Base-by-base conservation (phyloP, 2,329 filamentous ascomycete species). In the Paraphaeosphaeria minitans region DNA sequence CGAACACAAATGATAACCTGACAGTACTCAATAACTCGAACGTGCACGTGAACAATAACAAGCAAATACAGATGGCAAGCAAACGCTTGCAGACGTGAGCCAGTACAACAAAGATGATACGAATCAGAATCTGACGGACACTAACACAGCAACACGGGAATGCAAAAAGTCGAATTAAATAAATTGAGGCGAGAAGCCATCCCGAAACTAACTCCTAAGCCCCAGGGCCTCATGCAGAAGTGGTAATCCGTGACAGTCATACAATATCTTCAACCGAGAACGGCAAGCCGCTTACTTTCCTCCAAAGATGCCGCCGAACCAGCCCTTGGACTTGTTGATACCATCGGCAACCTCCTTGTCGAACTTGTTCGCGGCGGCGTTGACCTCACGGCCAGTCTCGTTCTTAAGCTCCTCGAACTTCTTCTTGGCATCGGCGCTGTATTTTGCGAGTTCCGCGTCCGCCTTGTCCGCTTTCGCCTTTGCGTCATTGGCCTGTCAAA, bases 221-320 rank as follows among this genome's bases (percentile, higher is more conserved):
- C 63, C 61, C 59, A 51, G 45, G 60, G 60, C 62, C 56, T 47
- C 53, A 73, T 71, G 69, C 69, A 66, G 63, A 47, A 47, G 57
- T 39, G 51, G 51, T 37, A 53, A 24, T 24, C 41, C 51, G 35
- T 45, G 16, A 53, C 46, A 51, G 33, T 49, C 47, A 16, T 56
- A 45, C 46, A 50, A 10, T n/a, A 5, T 57, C 45, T 14, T 57
- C 16, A 39, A 13, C n/a, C 10, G 21, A n/a, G 21, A 41, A 52
- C 33, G 13, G 41, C 27, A 2, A 33, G n/a, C 14, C 41, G 39
- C 56, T 64, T 75, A 75, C 57, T 74, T 76, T 56, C 84, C 84
- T 57, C 92, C 89, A 72, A 97, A 96, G 93, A 93, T 97, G 75
- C 90, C 86, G 43, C 89, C 91, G 69, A 96, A 78, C 64, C 90